Evolutionary conservation across 2,329 filamentous ascomycete species (phyloP).

Genomic region (Fonsecaea monophora): DNA sequence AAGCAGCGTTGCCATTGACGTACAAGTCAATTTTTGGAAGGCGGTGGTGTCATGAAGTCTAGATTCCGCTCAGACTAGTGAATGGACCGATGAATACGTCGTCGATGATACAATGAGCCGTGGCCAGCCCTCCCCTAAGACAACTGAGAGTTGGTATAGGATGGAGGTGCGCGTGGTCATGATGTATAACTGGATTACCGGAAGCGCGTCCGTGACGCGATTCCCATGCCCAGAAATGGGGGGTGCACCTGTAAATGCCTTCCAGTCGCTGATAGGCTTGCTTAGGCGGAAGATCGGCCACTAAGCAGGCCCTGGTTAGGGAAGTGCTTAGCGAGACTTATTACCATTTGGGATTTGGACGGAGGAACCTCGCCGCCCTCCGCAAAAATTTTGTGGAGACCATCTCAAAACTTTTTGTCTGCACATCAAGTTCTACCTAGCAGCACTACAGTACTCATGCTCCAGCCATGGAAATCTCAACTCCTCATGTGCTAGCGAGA

Average conservation of each 20-base stretch:
- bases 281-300: slow-evolving; percentile 28
- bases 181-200: slow-evolving; percentile 1
- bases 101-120: background rate
- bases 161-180: background rate
- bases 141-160: background rate
- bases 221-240: slow-evolving; percentile 9
- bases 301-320: slow-evolving; percentile 21
- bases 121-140: background rate
- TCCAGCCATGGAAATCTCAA: slow-evolving; percentile 51
- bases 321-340: background rate
- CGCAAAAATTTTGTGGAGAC: slow-evolving; percentile 1
- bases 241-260: background rate
- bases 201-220: slow-evolving; percentile 27
- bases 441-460: background rate
- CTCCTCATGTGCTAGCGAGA: slow-evolving; percentile 54
- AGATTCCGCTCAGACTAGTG: background rate
- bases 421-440: background rate
- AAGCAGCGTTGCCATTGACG: slow-evolving; percentile 32
- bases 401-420: slow-evolving; percentile 5
- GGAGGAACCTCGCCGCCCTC: slow-evolving; percentile 1
- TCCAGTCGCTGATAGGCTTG: slow-evolving; percentile 11
- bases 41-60: background rate
- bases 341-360: background rate
- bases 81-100: background rate
- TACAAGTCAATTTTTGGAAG: background rate